Evolutionary conservation across 768 basidiomycete genomes (phyloP).

Genomic region (Tulasnella sp.): DNA sequence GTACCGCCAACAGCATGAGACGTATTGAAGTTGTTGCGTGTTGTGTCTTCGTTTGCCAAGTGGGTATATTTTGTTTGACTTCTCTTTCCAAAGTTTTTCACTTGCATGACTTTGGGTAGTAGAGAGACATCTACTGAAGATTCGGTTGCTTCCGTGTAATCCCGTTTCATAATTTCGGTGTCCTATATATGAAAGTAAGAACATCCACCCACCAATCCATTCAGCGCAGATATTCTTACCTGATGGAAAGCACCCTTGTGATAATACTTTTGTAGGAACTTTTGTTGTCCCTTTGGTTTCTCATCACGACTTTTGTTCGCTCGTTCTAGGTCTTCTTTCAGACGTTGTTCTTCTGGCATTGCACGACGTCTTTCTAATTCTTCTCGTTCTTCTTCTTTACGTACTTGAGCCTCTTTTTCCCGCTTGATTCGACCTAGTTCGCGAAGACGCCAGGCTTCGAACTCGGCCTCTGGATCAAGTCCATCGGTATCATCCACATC

Average conservation of each 20-base stretch:
- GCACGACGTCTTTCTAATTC: slow-evolving; percentile 87
- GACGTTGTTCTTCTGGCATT: slow-evolving; percentile 81
- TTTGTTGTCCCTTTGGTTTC: slow-evolving; percentile 82
- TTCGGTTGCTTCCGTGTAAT: slow-evolving; percentile 82
- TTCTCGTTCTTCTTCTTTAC: slow-evolving; percentile 69
- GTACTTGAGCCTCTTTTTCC: slow-evolving; percentile 80
- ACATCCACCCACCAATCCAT: slow-evolving; percentile 1
- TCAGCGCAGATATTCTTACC: slow-evolving; percentile 31
- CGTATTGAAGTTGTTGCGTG: slow-evolving; percentile 38
- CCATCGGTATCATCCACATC: slow-evolving; percentile 96
- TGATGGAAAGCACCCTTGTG: slow-evolving; percentile 99
- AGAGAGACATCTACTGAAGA: slow-evolving; percentile 78
- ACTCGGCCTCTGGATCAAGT: slow-evolving; percentile 75
- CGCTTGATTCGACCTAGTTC: slow-evolving; percentile 88
- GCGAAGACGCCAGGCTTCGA: slow-evolving; percentile 90
- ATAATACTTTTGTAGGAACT: slow-evolving; percentile 96
- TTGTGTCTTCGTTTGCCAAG: slow-evolving; percentile 88
- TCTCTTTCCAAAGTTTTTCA: slow-evolving; percentile 85
- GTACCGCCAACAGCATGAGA: slow-evolving; percentile 43
- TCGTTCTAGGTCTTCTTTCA: slow-evolving; percentile 83
- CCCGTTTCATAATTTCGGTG: slow-evolving; percentile 67
- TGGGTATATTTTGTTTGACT: slow-evolving; percentile 95
- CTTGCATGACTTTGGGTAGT: slow-evolving; percentile 94
- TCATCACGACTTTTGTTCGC: slow-evolving; percentile 73
- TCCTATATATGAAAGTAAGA: slow-evolving; percentile 54